A percentile compares a stretch with the other conserved stretches of the same genome.
Conservation (phyloP, 306 rosid species). For the Begonia masoniana region DNA sequence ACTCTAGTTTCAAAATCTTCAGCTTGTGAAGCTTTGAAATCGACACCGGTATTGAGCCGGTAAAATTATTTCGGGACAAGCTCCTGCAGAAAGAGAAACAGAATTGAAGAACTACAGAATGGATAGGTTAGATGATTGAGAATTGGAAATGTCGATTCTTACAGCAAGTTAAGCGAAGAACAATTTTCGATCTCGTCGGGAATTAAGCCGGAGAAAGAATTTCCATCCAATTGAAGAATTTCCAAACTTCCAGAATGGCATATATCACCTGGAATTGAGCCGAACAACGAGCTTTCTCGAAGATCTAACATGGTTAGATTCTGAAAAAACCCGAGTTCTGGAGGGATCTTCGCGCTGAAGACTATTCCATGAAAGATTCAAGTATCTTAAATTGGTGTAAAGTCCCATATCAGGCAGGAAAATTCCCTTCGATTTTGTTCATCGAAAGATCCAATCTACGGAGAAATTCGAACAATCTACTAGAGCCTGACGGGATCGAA, state of each 20-base stretch:
- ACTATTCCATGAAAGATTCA: constrained; percentile 86
- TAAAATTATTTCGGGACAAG: constrained; percentile 64
- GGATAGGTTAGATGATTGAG: neutral
- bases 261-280: constrained; percentile 53
- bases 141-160: constrained; percentile 16
- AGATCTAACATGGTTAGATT: constrained; percentile 59
- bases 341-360: constrained; percentile 52
- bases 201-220: constrained; percentile 46
- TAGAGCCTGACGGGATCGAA: constrained; percentile 51
- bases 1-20: constrained; percentile 60
- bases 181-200: constrained; percentile 85
- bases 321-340: constrained; percentile 52
- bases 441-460: constrained; percentile 46
- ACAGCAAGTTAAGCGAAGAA: constrained; percentile 70
- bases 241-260: constrained; percentile 70
- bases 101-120: constrained; percentile 3
- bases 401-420: constrained; percentile 63
- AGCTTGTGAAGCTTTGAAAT: constrained; percentile 56
- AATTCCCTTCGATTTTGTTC: constrained; percentile 45
- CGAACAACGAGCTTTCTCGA: constrained; percentile 36
- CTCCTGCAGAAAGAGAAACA: constrained; percentile 39
- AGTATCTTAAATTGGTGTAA: constrained; percentile 40
- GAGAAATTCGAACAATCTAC: constrained; percentile 43
- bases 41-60: constrained; percentile 58
- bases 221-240: constrained; percentile 80